Conservation (phyloP, 768 basidiomycete species). For the Boletus rex-veris region DNA sequence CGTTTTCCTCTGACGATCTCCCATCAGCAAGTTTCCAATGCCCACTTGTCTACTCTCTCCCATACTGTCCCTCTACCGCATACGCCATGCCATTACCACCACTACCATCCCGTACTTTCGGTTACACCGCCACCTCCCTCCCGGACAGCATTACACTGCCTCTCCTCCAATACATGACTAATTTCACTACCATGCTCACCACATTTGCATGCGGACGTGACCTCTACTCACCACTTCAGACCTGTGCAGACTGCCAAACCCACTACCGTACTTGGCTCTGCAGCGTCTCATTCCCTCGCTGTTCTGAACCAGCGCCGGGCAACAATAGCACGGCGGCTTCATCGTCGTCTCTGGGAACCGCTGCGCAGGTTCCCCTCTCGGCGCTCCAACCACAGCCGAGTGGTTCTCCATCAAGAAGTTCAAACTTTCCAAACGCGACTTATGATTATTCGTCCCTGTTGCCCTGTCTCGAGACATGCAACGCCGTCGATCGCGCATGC, state of each 20-base stretch:
- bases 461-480: constrained; percentile 80
- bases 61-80: constrained; percentile 68
- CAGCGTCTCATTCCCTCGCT: constrained; percentile 67
- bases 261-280: constrained; percentile 82
- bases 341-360: constrained; percentile 19
- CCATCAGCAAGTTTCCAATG: constrained; percentile 59
- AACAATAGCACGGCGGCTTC: constrained; percentile 4
- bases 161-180: constrained; percentile 57
- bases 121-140: constrained; percentile 51
- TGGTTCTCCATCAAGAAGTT: constrained; percentile 41
- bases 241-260: constrained; percentile 70
- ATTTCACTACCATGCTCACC: constrained; percentile 70
- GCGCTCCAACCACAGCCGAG: constrained; percentile 48
- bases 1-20: neutral
- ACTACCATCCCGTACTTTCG: constrained; percentile 39
- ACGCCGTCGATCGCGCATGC: constrained; percentile 69
- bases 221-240: constrained; percentile 71
- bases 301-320: constrained; percentile 49
- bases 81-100: constrained; percentile 68
- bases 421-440: constrained; percentile 43
- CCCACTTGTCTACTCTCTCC: constrained; percentile 64
- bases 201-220: constrained; percentile 80
- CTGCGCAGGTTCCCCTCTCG: constrained; percentile 39
- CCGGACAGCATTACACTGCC: constrained; percentile 46
- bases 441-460: constrained; percentile 57